A percentile compares a stretch with the other conserved stretches of the same genome.
Conservation (phyloP, 2,329 filamentous ascomycete species). For the Penicillium sp. region DNA sequence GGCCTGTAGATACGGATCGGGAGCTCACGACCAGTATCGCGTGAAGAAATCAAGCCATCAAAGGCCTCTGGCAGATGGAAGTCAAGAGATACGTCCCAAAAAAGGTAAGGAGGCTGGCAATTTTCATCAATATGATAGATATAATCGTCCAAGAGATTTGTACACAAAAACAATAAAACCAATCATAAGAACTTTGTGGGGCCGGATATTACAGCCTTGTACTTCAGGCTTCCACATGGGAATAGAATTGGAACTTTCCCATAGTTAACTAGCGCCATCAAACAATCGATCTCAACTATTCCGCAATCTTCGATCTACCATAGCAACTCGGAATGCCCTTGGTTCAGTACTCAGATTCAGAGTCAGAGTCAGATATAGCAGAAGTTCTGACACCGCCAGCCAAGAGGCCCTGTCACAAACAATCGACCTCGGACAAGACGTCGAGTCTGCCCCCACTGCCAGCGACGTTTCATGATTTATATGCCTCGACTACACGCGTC, state of each 20-base stretch:
- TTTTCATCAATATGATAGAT: no score
- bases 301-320: background rate
- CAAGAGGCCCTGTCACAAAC: slow-evolving; percentile 26
- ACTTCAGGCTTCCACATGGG: background rate
- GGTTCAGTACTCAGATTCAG: slow-evolving; percentile 62
- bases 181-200: background rate
- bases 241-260: background rate
- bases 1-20: no score
- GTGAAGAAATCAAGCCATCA: no score
- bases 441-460: slow-evolving; percentile 69
- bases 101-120: no score
- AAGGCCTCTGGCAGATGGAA: no score
- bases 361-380: slow-evolving; percentile 36
- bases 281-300: background rate
- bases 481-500: slow-evolving; percentile 76
- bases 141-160: no score
- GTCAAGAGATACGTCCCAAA: no score
- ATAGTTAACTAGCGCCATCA: background rate
- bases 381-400: slow-evolving; percentile 15
- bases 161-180: background rate
- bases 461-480: slow-evolving; percentile 80
- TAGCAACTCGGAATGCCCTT: slow-evolving; percentile 53
- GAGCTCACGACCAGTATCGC: no score
- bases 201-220: background rate
- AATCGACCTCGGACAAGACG: slow-evolving; percentile 12